Percentiles rank a stretch among this genome's conserved stretches.
phyloP scores from a whole-genome alignment of 345 rosid species.

The Gossypium anomalum region DNA sequence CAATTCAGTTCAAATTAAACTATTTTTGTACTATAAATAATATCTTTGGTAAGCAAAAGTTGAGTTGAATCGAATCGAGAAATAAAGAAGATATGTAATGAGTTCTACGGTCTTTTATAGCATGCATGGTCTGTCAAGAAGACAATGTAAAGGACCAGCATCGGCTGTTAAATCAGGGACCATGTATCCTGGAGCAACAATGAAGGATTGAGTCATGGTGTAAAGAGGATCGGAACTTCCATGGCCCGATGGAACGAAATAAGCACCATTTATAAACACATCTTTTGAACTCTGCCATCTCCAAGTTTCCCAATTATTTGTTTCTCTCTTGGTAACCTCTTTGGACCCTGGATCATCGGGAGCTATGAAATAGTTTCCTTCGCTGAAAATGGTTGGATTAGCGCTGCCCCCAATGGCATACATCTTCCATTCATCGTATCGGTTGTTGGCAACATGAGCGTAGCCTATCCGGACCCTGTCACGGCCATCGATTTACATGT shows the following conservation, averaged over 20 bases:
- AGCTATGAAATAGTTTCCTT: conserved; percentile 83
- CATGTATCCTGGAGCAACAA: conserved; percentile 52
- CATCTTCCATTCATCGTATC: conserved; percentile 89
- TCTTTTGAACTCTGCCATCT: conserved; percentile 85
- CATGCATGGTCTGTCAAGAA: conserved; percentile 43
- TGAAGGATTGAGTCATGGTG: conserved; percentile 43
- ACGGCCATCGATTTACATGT: not conserved
- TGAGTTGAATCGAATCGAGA: not conserved
- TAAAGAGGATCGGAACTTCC: conserved; percentile 55
- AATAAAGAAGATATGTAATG: not conserved
- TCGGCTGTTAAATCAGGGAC: conserved; percentile 65
- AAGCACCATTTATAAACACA: conserved; percentile 72
- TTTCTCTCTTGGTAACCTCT: conserved; percentile 88
- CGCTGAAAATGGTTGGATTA: conserved; percentile 83
- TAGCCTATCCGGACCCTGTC: conserved; percentile 76
- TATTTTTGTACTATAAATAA: not conserved
- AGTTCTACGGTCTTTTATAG: conserved; percentile 3
- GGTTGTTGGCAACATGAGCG: conserved; percentile 92
- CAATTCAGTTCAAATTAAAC: not conserved
- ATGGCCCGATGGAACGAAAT: conserved; percentile 80
- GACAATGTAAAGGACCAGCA: conserved; percentile 63
- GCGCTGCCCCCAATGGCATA: conserved; percentile 96
- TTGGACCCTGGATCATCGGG: conserved; percentile 42
- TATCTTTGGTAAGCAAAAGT: not conserved
- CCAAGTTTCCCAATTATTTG: conserved; percentile 57